Percentiles rank a stretch among this genome's conserved stretches.
These are phyloP conservation scores for Ilyonectria robusta DNA, from an alignment of 2,329 filamentous ascomycete species.

Conservation along the genomic window DNA sequence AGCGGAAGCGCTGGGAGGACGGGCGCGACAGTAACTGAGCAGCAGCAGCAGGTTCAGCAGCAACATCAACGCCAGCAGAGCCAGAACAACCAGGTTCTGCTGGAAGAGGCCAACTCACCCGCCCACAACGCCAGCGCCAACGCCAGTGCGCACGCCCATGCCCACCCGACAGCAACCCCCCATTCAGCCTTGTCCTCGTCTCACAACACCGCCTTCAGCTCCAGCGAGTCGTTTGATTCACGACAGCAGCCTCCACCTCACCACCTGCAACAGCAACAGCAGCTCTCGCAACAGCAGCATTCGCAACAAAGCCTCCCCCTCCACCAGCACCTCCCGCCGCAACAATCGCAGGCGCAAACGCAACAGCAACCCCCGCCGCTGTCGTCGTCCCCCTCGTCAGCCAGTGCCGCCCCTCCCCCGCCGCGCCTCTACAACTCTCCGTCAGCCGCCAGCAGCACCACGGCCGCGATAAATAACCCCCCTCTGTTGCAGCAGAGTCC, in stretches of 20 bases:
- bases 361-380: conserved; percentile 42
- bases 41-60: conserved; percentile 27
- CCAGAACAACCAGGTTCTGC: conserved; percentile 29
- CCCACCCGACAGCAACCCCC: conserved; percentile 49
- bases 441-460: conserved; percentile 44
- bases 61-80: conserved; percentile 23
- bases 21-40: conserved; percentile 39
- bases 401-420: conserved; percentile 44
- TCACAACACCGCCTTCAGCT: conserved; percentile 59
- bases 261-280: conserved; percentile 49
- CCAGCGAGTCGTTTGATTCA: conserved; percentile 63
- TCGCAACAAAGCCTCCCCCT: conserved; percentile 45
- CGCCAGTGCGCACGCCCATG: conserved; percentile 39
- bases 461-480: conserved; percentile 47
- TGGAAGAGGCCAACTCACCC: conserved; percentile 49
- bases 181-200: conserved; percentile 62
- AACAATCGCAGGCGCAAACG: conserved; percentile 24
- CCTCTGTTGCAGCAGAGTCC: conserved; percentile 48
- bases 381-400: conserved; percentile 37
- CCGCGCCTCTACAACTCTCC: conserved; percentile 51
- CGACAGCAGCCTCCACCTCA: conserved; percentile 42
- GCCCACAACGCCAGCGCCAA: conserved; percentile 42
- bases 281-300: conserved; percentile 45
- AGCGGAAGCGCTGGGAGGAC: conserved; percentile 43
- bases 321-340: conserved; percentile 31